Evolutionary conservation across 2,329 filamentous ascomycete species (phyloP).

Genomic region (Arthrinium puccinioides): DNA sequence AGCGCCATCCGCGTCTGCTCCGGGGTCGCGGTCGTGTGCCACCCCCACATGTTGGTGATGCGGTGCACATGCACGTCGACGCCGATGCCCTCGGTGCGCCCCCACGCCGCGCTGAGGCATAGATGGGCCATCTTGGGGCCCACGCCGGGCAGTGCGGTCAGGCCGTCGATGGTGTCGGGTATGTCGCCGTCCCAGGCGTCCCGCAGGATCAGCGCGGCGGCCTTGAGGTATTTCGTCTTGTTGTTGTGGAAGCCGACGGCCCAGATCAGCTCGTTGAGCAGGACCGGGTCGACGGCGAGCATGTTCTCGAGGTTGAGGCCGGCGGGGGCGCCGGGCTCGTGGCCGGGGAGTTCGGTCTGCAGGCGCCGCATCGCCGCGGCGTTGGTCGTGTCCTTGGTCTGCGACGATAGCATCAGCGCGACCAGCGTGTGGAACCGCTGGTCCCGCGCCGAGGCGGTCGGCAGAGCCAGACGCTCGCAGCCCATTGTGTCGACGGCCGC

Average conservation of each 20-base stretch:
- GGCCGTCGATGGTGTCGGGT: slow-evolving; percentile 66
- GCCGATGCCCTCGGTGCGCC: slow-evolving; percentile 66
- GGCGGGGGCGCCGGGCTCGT: slow-evolving; percentile 31
- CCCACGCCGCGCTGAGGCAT: slow-evolving; percentile 68
- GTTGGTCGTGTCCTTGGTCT: slow-evolving; percentile 90
- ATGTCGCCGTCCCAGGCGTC: slow-evolving; percentile 70
- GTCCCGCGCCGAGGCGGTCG: slow-evolving; percentile 40
- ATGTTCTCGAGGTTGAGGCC: slow-evolving; percentile 72
- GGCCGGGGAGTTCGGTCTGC: slow-evolving; percentile 62
- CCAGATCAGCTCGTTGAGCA: slow-evolving; percentile 67
- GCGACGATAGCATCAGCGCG: slow-evolving; percentile 82
- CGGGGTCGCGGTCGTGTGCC: slow-evolving; percentile 74
- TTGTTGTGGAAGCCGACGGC: slow-evolving; percentile 92
- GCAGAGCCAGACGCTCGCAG: slow-evolving; percentile 67
- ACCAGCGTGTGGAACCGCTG: slow-evolving; percentile 81
- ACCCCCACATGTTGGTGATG: slow-evolving; percentile 90
- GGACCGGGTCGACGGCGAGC: slow-evolving; percentile 58
- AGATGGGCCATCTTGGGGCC: slow-evolving; percentile 94
- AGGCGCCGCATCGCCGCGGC: slow-evolving; percentile 74
- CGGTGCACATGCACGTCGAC: slow-evolving; percentile 94
- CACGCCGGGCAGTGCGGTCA: slow-evolving; percentile 75
- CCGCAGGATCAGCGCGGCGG: slow-evolving; percentile 63
- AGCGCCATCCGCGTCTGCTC: slow-evolving; percentile 74
- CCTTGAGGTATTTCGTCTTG: slow-evolving; percentile 80
- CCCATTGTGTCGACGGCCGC: slow-evolving; percentile 98